Evolutionary conservation across 192 early-diverging fungal genomes (phyloP).

Genomic region (Coemansia sp.): DNA sequence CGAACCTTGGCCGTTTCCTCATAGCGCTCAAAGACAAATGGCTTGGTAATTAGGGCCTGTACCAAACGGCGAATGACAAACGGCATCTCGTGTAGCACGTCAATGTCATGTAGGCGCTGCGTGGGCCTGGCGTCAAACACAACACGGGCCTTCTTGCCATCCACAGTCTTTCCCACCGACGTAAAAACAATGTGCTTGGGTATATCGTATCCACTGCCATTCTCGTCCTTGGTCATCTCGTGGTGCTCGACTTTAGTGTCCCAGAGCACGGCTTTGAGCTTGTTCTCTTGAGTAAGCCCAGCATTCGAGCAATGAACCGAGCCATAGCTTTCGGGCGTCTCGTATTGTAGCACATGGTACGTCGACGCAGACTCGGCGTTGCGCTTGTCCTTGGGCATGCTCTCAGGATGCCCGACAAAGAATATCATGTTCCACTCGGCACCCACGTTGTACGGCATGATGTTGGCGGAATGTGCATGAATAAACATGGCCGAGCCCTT

Average conservation of each 20-base stretch:
- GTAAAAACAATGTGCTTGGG: conserved; percentile 70
- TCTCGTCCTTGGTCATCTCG: conserved; percentile 60
- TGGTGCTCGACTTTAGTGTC: conserved; percentile 69
- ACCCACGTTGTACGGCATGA: conserved; percentile 81
- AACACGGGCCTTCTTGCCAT: conserved; percentile 64
- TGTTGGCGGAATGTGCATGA: conserved; percentile 77
- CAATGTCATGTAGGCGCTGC: conserved; percentile 78
- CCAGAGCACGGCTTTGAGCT: conserved; percentile 72
- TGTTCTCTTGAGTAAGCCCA: conserved; percentile 63
- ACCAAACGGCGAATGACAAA: conserved; percentile 87
- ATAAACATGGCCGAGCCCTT: conserved; percentile 73
- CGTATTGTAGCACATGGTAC: conserved; percentile 70
- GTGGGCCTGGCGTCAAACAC: conserved; percentile 62
- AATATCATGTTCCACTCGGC: conserved; percentile 84
- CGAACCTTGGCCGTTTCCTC: conserved; percentile 68
- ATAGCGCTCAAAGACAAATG: conserved; percentile 92
- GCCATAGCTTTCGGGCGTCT: conserved; percentile 71
- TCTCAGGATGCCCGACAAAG: conserved; percentile 67
- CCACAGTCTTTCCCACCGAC: conserved; percentile 79
- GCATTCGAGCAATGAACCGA: conserved; percentile 72
- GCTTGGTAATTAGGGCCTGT: conserved; percentile 89
- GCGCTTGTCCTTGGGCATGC: conserved; percentile 59
- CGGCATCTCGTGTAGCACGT: conserved; percentile 87
- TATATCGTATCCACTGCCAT: conserved; percentile 82
- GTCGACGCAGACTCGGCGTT: conserved; percentile 20